These are phyloP conservation scores for Drechslera avenae DNA, from an alignment of 2,329 filamentous ascomycete genomes.

Conservation along the genomic window DNA sequence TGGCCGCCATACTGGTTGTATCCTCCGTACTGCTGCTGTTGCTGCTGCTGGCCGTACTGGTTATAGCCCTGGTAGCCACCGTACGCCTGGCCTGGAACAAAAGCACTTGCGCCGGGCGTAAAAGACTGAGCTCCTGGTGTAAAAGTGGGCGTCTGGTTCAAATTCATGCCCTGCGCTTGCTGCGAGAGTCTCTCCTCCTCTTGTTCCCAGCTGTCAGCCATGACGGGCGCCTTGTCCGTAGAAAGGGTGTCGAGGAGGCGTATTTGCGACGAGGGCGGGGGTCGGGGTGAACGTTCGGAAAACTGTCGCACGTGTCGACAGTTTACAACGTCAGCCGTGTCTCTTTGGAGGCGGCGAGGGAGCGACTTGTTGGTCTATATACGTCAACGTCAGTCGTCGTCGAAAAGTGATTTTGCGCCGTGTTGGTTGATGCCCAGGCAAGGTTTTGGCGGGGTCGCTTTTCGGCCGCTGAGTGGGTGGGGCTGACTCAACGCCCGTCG, in stretches of 20 bases:
- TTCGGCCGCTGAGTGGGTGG: constrained; percentile 16
- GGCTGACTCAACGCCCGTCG: constrained; percentile 18
- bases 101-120: constrained; percentile 11
- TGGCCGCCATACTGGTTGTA: constrained; percentile 62
- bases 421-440: constrained; percentile 26
- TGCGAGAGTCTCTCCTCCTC: constrained; percentile 80
- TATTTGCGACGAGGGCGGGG: constrained; percentile 2
- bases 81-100: constrained; percentile 14
- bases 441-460: constrained; percentile 27
- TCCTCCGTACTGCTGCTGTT: constrained; percentile 44
- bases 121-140: constrained; percentile 23
- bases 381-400: constrained; percentile 15
- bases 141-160: constrained; percentile 29
- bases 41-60: constrained; percentile 53
- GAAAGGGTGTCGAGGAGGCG: constrained; percentile 13
- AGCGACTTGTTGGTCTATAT: constrained; percentile 13
- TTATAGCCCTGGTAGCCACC: constrained; percentile 66
- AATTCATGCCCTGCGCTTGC: constrained; percentile 56
- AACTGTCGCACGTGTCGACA: neutral
- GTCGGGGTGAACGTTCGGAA: neutral
- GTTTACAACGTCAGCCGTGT: neutral
- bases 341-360: constrained; percentile 5
- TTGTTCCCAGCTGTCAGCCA: constrained; percentile 95
- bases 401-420: constrained; percentile 30
- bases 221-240: constrained; percentile 48